Base-by-base conservation (phyloP, 208 protist genomes). In the Histomonas meleagridis region DNA sequence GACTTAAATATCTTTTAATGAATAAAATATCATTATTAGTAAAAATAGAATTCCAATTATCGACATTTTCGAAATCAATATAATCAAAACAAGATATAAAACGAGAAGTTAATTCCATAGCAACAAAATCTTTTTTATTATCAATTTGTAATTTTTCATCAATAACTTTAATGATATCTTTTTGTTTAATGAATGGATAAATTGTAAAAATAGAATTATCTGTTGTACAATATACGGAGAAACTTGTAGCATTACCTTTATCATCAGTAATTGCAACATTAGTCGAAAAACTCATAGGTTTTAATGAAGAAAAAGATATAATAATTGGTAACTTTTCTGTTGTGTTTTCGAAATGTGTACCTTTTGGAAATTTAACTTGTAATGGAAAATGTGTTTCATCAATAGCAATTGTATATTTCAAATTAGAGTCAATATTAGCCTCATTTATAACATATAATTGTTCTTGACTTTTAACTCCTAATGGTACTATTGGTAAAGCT, bases 311-410 rank as follows among this genome's bases (percentile, higher is more conserved):
- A 26, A 86, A 86, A 55, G 40, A 21, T 14, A 86, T n/a, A 16
- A 86, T 18, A 57, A 86, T n/a, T 55, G 76, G 76, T 16, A 86
- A 18, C 55, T 86, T 86, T 10, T 51, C 76, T 40, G 76, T 86
- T 38, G 76, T 55, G 38, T 86, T 40, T 3, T 26, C 7, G 2
- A 86, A 40, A 12, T 46, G 23, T 38, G 51, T 86, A 32, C 76
- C 76, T 55, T 86, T 46, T 38, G 76, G 76, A 35, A 86, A 86
- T 38, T 2, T 18, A 35, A 86, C 46, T 86, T 55, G 51, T 32
- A 86, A 18, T 32, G 76, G 76, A 46, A 86, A 86, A 5, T 7
- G 1, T 12, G 46, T 32, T 49, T 86, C 76, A 35, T 48, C 46
- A 12, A 14, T 18, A 12, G 40, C 28, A 28, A 46, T 86, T 55